These are phyloP conservation scores for Neostapfia colusana DNA, from an alignment of 176 grass and related monocot genomes.

Conservation along the genomic window DNA sequence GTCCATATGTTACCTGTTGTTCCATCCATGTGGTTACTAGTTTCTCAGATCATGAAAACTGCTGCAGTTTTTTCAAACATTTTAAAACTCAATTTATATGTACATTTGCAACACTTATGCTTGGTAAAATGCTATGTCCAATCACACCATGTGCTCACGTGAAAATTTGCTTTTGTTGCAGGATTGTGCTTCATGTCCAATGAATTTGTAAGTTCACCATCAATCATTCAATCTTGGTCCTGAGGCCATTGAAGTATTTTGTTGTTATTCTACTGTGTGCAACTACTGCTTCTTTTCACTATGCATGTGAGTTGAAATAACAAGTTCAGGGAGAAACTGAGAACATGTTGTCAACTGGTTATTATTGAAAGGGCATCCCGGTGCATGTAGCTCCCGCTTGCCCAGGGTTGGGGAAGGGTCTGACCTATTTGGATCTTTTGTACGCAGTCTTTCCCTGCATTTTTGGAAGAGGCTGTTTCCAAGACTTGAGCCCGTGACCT, in stretches of 20 bases:
- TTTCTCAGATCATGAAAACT: background rate
- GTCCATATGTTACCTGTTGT: background rate
- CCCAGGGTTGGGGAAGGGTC: too few relatives aligned
- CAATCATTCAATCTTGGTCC: conserved; percentile 14
- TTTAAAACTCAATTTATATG: background rate
- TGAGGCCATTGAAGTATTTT: background rate
- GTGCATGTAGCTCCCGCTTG: too few relatives aligned
- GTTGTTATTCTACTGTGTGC: background rate
- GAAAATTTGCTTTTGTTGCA: conserved; percentile 44
- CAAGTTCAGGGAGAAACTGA: background rate
- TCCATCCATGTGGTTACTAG: background rate
- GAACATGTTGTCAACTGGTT: background rate
- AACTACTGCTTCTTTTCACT: background rate
- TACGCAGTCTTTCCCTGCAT: too few relatives aligned
- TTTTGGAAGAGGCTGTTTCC: too few relatives aligned
- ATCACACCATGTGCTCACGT: conserved; percentile 31
- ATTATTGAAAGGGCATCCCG: too few relatives aligned
- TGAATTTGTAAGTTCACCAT: conserved; percentile 73
- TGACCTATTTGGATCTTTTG: too few relatives aligned
- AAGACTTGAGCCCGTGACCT: too few relatives aligned
- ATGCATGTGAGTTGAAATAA: conserved; percentile 5
- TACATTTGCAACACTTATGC: conserved; percentile 10
- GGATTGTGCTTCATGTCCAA: conserved; percentile 99
- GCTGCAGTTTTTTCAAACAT: background rate
- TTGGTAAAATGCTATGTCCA: background rate